These are phyloP conservation scores for Eutrema heterophyllum DNA, from an alignment of 345 rosid genomes.

Conservation along the genomic window DNA sequence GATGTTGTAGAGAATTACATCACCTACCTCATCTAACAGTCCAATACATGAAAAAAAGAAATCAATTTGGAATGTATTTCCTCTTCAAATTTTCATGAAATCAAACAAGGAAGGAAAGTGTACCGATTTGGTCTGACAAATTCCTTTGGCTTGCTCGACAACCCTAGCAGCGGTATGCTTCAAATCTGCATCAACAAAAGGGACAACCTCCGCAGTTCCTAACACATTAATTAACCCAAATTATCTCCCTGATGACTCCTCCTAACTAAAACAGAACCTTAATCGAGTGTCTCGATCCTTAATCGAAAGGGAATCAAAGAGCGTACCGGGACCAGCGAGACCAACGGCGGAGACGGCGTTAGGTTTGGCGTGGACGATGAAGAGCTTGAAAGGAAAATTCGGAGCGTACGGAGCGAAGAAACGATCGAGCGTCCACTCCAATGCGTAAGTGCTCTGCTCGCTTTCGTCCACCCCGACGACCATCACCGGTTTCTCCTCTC, in stretches of 20 bases:
- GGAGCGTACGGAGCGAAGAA: constrained; percentile 58
- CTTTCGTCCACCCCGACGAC: constrained; percentile 62
- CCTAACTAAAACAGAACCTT: background rate
- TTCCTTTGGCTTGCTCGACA: constrained; percentile 56
- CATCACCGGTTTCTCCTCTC: constrained; percentile 49
- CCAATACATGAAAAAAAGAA: background rate
- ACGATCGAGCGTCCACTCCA: constrained; percentile 80
- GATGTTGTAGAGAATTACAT: background rate
- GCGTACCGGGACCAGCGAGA: constrained; percentile 73
- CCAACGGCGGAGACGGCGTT: constrained; percentile 52
- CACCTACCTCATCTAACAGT: background rate
- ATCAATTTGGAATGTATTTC: no score
- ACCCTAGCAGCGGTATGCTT: constrained; percentile 63
- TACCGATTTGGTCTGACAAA: constrained; percentile 61
- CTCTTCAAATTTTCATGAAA: background rate
- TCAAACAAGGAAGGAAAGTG: background rate
- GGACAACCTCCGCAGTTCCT: constrained; percentile 76
- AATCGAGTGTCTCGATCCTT: background rate
- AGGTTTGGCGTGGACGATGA: constrained; percentile 79
- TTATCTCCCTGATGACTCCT: background rate
- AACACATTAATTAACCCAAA: background rate
- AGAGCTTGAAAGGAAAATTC: constrained; percentile 64
- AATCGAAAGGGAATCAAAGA: background rate
- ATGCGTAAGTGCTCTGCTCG: constrained; percentile 70
- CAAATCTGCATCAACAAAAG: constrained; percentile 70